These are phyloP conservation scores for Rutidosis leptorrhynchoides DNA, from an alignment of 129 eudicot species.

Conservation along the genomic window DNA sequence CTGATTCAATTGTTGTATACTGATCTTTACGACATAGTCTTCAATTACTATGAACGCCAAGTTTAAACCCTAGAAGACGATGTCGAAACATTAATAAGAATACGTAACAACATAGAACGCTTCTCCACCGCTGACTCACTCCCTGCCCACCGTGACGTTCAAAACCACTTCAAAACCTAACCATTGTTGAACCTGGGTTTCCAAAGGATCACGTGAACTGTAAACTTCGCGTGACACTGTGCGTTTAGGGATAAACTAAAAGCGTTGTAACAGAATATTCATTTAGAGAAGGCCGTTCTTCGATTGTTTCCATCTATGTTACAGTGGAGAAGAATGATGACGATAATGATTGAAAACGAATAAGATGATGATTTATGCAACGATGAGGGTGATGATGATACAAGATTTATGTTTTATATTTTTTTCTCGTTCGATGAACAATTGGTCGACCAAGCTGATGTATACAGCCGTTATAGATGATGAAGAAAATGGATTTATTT, in stretches of 20 bases:
- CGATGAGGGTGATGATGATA: too few relatives aligned
- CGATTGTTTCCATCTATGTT: too few relatives aligned
- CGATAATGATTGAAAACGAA: too few relatives aligned
- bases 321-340: too few relatives aligned
- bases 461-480: too few relatives aligned
- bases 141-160: conserved; percentile 74
- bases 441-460: too few relatives aligned
- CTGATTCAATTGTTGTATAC: conserved; percentile 61
- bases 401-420: too few relatives aligned
- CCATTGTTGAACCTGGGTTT: conserved; percentile 74
- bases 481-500: too few relatives aligned
- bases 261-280: conserved; percentile 75
- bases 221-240: conserved; percentile 81
- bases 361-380: too few relatives aligned
- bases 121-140: conserved; percentile 50
- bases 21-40: conserved; percentile 84
- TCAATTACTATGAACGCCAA: conserved; percentile 89
- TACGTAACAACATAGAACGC: conserved; percentile 58
- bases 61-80: conserved; percentile 94
- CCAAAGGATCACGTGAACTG: conserved; percentile 76
- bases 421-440: too few relatives aligned
- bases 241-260: conserved; percentile 68
- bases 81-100: conserved; percentile 67
- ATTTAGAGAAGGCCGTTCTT: conserved; percentile 94
- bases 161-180: conserved; percentile 68